Evolutionary conservation across 2,329 filamentous ascomycete species (phyloP).

Genomic region (Parafenestella ontariensis): DNA sequence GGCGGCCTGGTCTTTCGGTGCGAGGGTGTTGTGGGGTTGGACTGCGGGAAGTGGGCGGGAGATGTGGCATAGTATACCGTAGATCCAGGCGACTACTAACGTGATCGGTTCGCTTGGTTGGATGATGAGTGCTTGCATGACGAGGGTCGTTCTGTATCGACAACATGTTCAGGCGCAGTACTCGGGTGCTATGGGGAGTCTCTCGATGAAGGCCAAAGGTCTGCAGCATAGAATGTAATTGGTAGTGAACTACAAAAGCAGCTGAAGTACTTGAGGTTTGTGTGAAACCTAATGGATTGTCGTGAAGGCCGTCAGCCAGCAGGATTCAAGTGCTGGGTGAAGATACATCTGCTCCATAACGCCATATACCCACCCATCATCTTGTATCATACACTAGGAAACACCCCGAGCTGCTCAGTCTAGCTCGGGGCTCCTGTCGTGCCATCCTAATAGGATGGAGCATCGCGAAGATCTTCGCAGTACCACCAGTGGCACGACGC

Average conservation of each 20-base stretch:
- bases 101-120: too few relatives aligned
- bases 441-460: not conserved
- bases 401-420: not conserved
- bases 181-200: too few relatives aligned
- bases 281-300: too few relatives aligned
- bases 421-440: not conserved
- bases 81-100: too few relatives aligned
- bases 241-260: too few relatives aligned
- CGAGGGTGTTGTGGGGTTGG: not conserved
- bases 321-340: not conserved
- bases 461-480: not conserved
- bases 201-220: too few relatives aligned
- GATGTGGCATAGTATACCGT: too few relatives aligned
- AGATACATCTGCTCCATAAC: not conserved
- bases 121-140: too few relatives aligned
- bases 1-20: not conserved
- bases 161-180: too few relatives aligned
- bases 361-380: not conserved
- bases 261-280: too few relatives aligned
- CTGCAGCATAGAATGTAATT: too few relatives aligned
- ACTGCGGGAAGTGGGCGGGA: not conserved
- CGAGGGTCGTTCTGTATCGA: too few relatives aligned
- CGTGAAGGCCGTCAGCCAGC: not conserved
- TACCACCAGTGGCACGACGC: not conserved
- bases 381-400: not conserved